phyloP scores from a whole-genome alignment of 371 early-diverging fungal genomes.

The Apophysomyces sp. region DNA sequence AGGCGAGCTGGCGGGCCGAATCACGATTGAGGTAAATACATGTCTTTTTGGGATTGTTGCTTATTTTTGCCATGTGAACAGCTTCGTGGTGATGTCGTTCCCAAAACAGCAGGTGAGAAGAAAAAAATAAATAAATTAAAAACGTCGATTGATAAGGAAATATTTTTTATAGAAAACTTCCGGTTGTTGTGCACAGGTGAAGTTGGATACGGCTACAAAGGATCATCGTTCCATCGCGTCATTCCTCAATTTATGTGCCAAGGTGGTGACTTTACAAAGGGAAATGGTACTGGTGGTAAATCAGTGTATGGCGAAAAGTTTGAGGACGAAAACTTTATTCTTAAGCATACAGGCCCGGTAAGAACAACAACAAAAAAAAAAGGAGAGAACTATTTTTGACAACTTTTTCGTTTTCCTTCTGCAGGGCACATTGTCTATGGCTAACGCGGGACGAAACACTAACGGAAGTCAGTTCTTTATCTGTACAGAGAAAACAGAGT shows the following conservation, averaged over 20 bases:
- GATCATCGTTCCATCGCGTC: constrained; percentile 85
- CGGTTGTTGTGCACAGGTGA: constrained; percentile 34
- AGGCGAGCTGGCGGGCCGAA: constrained; percentile 61
- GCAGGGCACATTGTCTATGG: constrained; percentile 78
- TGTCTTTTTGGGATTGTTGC: neutral
- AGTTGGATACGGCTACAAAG: constrained; percentile 79
- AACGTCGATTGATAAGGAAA: neutral
- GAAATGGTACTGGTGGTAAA: constrained; percentile 94
- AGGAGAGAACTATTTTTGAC: neutral
- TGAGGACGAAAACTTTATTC: constrained; percentile 93
- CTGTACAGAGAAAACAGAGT: constrained; percentile 50
- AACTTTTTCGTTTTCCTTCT: constrained; percentile 10
- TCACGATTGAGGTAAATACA: constrained; percentile 60
- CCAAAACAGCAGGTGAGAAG: constrained; percentile 61
- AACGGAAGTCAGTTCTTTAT: constrained; percentile 99
- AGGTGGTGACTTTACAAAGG: constrained; percentile 94
- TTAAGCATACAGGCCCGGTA: constrained; percentile 89
- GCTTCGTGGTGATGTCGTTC: constrained; percentile 74
- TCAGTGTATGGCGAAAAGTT: constrained; percentile 95
- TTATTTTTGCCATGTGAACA: constrained; percentile 10
- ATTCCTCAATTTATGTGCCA: constrained; percentile 97
- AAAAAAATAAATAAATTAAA: neutral
- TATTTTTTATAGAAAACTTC: constrained; percentile 27
- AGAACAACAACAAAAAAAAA: constrained; percentile 3
- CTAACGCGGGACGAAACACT: constrained; percentile 89